phyloP scores from a whole-genome alignment of 345 rosid species.

The Populus tremula region DNA sequence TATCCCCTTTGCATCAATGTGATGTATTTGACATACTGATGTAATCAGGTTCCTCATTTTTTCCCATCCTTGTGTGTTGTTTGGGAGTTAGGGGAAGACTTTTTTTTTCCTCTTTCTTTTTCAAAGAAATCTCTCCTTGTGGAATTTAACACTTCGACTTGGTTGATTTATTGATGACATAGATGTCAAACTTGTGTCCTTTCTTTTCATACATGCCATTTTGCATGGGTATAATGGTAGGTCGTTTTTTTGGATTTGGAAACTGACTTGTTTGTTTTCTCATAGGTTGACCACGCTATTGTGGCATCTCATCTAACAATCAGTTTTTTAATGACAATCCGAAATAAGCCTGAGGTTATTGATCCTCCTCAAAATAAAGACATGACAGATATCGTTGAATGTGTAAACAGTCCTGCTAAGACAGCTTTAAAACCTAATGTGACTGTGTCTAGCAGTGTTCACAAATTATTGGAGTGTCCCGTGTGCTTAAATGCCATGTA shows the following conservation, averaged over 20 bases:
- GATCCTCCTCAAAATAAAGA: slow-evolving; percentile 65
- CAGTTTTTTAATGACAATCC: slow-evolving; percentile 54
- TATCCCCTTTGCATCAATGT: not conserved
- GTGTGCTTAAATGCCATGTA: slow-evolving; percentile 87
- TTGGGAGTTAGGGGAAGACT: not conserved
- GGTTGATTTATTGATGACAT: not conserved
- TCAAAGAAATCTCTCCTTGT: not conserved
- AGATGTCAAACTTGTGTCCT: not conserved
- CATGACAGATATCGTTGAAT: slow-evolving; percentile 43
- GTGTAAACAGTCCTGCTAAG: slow-evolving; percentile 53
- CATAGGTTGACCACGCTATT: slow-evolving; percentile 10
- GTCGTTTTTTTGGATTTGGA: not conserved
- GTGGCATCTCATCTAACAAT: slow-evolving; percentile 65
- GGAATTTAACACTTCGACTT: not conserved
- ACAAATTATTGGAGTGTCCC: slow-evolving; percentile 78
- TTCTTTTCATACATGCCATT: not conserved
- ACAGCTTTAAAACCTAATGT: slow-evolving; percentile 50
- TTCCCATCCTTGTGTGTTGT: not conserved
- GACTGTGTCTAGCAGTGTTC: slow-evolving; percentile 67
- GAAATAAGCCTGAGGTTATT: slow-evolving; percentile 61
- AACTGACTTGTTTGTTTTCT: not conserved
- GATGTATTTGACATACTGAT: not conserved
- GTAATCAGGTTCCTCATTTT: not conserved
- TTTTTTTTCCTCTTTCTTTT: not conserved
- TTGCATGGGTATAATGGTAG: not conserved